Evolutionary conservation across 129 eudicot species (phyloP).

Genomic region (sunflower (Helianthus annuus)): HanXRQr2.0-SUNRISE NC_035447.2:32205385-32205884

Average conservation of each 20-base stretch:
- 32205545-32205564: conserved; percentile 63
- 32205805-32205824: conserved; percentile 39
- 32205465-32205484: too few relatives aligned
- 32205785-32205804: conserved; percentile 60
- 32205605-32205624: conserved; percentile 62
- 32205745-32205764: conserved; percentile 54
- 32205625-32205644: conserved; percentile 47
- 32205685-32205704: conserved; percentile 52
- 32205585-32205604: conserved; percentile 50
- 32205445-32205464: too few relatives aligned
- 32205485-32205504: too few relatives aligned
- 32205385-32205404: too few relatives aligned
- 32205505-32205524: conserved; percentile 29
- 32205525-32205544: conserved; percentile 30
- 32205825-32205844: conserved; percentile 69
- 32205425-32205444: too few relatives aligned
- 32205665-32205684: conserved; percentile 58
- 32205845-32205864: conserved; percentile 43
- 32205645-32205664: conserved; percentile 53
- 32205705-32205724: conserved; percentile 30
- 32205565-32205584: conserved; percentile 35
- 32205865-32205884: conserved; percentile 52
- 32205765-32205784: conserved; percentile 53
- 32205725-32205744: conserved; percentile 62
- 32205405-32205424: too few relatives aligned